Conservation (phyloP, 495 filamentous ascomycete genomes). For the Lasiosphaeria hispida region DNA sequence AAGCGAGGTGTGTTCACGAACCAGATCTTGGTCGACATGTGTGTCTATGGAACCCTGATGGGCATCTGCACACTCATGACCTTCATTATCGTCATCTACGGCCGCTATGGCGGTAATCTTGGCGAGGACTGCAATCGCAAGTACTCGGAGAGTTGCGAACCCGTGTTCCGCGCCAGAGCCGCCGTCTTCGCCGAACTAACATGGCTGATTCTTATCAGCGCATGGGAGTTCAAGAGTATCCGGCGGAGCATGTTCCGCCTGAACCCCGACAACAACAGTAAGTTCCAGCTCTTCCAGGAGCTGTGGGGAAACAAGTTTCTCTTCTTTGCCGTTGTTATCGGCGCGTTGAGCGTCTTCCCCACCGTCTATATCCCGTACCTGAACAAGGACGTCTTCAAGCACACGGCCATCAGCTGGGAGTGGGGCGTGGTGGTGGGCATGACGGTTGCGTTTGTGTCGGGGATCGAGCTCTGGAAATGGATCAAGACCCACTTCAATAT, state of each 20-base stretch:
- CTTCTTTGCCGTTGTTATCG: conserved; percentile 69
- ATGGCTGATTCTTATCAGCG: conserved; percentile 68
- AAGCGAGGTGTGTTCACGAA: conserved; percentile 66
- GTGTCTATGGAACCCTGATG: conserved; percentile 70
- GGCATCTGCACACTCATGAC: conserved; percentile 63
- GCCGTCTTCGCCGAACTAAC: conserved; percentile 76
- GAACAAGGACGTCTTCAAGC: conserved; percentile 71
- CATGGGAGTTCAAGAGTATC: conserved; percentile 75
- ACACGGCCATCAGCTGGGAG: conserved; percentile 70
- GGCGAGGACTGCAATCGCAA: conserved; percentile 64
- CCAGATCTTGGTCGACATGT: conserved; percentile 69
- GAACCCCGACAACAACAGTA: conserved; percentile 50
- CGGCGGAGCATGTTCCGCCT: conserved; percentile 68
- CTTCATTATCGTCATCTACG: conserved; percentile 69
- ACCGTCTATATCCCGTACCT: conserved; percentile 70
- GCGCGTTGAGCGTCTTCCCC: conserved; percentile 66
- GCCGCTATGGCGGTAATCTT: conserved; percentile 53
- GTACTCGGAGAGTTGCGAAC: conserved; percentile 53
- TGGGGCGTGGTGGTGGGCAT: conserved; percentile 64
- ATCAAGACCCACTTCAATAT: conserved; percentile 52
- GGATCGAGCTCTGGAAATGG: conserved; percentile 68
- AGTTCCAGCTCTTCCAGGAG: conserved; percentile 59
- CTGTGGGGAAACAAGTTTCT: conserved; percentile 70
- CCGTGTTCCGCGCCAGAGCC: conserved; percentile 73
- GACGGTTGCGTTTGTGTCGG: conserved; percentile 56